phyloP scores from a whole-genome alignment of 805 yeast genomes.

The Teunomyces panamensis region DNA sequence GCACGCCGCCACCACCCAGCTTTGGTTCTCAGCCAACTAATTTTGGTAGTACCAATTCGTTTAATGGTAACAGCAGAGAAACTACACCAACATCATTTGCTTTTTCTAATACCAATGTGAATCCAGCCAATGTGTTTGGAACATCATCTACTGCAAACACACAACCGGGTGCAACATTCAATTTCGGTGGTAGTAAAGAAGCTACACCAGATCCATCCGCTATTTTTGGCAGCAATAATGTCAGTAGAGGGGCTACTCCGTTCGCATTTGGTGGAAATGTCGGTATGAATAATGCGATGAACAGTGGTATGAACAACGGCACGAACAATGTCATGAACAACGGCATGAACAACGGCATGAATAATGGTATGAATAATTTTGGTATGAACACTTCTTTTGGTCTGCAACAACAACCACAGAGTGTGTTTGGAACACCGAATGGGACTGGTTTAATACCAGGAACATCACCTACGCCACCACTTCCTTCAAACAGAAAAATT shows the following conservation, averaged over 20 bases:
- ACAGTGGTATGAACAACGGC: not conserved
- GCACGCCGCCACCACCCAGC: constrained; percentile 2
- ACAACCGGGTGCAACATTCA: not conserved
- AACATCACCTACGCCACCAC: constrained; percentile 18
- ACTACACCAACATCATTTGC: constrained; percentile 6
- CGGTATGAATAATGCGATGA: not conserved
- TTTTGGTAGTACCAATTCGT: not conserved
- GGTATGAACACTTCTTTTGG: not conserved
- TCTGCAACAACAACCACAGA: not conserved
- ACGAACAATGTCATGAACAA: not conserved
- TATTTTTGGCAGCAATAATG: constrained; percentile 22
- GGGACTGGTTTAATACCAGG: not conserved
- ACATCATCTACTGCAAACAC: not conserved
- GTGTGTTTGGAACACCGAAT: not conserved
- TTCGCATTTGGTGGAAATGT: constrained; percentile 12
- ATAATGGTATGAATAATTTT: not conserved
- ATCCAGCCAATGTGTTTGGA: constrained; percentile 8
- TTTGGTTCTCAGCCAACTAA: constrained; percentile 5
- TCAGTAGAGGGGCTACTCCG: constrained; percentile 5
- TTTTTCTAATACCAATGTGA: constrained; percentile 3
- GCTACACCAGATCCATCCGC: constrained; percentile 32
- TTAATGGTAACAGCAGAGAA: constrained; percentile 1
- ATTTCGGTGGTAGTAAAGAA: constrained; percentile 15
- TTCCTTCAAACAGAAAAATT: constrained; percentile 22
- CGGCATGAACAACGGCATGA: not conserved